Evolutionary conservation across 2,329 filamentous ascomycete genomes (phyloP).

Genomic region (Claviceps sp.): DNA sequence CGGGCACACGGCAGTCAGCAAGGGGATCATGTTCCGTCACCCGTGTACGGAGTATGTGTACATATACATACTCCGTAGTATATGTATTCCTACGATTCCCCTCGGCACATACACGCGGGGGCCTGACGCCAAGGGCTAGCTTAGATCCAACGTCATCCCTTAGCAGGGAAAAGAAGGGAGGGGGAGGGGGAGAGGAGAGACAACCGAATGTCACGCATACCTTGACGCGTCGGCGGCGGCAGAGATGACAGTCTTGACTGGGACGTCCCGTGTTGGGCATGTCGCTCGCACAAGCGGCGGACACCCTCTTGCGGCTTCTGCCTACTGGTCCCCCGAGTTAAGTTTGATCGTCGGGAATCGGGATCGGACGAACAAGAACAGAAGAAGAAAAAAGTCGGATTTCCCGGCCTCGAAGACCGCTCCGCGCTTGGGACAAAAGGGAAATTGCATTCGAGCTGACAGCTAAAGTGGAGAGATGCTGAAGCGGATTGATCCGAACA

Average conservation of each 20-base stretch:
- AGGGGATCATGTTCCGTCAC: too few relatives aligned
- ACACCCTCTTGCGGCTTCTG: too few relatives aligned
- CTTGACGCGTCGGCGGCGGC: constrained; percentile 27
- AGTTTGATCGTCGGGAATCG: too few relatives aligned
- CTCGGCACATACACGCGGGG: too few relatives aligned
- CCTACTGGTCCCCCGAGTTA: too few relatives aligned
- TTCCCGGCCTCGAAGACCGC: neutral
- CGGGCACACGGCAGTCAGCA: too few relatives aligned
- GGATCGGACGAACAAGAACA: neutral
- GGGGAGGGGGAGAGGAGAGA: neutral
- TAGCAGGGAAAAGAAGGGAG: neutral
- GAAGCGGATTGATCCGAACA: too few relatives aligned
- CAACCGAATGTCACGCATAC: constrained; percentile 12
- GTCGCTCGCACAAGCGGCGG: neutral
- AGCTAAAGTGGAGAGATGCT: neutral
- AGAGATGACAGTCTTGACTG: constrained; percentile 28
- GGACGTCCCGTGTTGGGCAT: constrained; percentile 30
- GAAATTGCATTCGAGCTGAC: neutral
- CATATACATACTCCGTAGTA: too few relatives aligned
- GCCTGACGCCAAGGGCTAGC: too few relatives aligned
- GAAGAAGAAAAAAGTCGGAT: neutral
- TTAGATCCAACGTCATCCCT: too few relatives aligned
- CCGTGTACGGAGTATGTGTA: too few relatives aligned
- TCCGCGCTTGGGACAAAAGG: neutral
- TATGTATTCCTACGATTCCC: too few relatives aligned